Percentiles rank a stretch among this genome's conserved stretches.
Conservation (phyloP, 495 filamentous ascomycete species). For the Podospora australis region DNA sequence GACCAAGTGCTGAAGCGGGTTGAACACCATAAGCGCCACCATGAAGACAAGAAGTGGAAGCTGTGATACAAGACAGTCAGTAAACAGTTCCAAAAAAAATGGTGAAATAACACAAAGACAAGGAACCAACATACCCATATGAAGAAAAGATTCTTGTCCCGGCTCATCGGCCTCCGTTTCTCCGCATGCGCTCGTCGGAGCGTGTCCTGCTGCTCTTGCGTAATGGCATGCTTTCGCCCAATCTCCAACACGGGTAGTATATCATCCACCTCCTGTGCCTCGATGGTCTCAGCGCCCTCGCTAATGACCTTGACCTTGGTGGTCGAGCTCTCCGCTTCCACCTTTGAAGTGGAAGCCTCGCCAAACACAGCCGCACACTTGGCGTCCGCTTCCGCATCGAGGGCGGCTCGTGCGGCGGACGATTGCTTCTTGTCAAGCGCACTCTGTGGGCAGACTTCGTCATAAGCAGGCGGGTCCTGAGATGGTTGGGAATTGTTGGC, state of each 20-base stretch:
- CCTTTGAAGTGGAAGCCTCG: slow-evolving; percentile 26
- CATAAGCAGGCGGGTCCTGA: slow-evolving; percentile 63
- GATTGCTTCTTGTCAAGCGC: slow-evolving; percentile 54
- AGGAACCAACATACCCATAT: slow-evolving; percentile 59
- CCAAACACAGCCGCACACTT: slow-evolving; percentile 59
- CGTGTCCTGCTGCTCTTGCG: slow-evolving; percentile 67
- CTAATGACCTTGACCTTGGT: not conserved
- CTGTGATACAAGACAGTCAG: slow-evolving; percentile 38
- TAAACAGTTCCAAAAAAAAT: slow-evolving; percentile 22
- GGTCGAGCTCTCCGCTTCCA: not conserved
- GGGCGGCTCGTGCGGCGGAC: slow-evolving; percentile 53
- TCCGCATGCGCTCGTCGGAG: slow-evolving; percentile 63
- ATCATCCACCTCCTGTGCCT: slow-evolving; percentile 16
- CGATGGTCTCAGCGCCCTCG: slow-evolving; percentile 4
- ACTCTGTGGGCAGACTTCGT: slow-evolving; percentile 62
- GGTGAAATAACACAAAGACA: not conserved
- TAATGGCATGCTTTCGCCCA: slow-evolving; percentile 47
- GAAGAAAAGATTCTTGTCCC: slow-evolving; percentile 75
- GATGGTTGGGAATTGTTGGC: slow-evolving; percentile 25
- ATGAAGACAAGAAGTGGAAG: slow-evolving; percentile 46
- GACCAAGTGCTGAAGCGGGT: no score
- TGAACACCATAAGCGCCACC: no score
- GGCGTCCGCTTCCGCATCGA: slow-evolving; percentile 58
- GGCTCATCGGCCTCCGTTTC: slow-evolving; percentile 66
- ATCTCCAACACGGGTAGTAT: slow-evolving; percentile 42